phyloP scores from a whole-genome alignment of 169 alveolate genomes.

The Theileria parva region DNA sequence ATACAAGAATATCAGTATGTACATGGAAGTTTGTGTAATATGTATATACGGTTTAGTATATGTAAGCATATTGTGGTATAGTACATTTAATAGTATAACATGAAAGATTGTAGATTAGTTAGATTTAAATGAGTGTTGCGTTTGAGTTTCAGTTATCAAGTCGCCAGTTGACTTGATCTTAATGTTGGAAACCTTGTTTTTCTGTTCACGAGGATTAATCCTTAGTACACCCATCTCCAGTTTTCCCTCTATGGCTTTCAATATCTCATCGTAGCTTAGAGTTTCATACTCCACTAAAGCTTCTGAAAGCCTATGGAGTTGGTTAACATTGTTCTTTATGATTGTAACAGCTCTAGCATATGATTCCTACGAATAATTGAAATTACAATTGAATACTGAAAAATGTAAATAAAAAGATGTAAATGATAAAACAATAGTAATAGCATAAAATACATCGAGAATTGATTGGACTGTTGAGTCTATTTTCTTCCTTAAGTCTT shows the following conservation, averaged over 20 bases:
- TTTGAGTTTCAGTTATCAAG: conserved; percentile 44
- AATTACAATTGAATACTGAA: background rate
- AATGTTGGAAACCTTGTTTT: background rate
- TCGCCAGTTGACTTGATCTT: conserved; percentile 5
- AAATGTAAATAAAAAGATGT: background rate
- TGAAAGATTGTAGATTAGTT: background rate
- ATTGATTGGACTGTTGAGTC: conserved; percentile 75
- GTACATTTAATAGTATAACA: background rate
- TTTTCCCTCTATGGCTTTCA: conserved; percentile 72
- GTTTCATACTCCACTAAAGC: conserved; percentile 83
- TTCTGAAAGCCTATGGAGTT: conserved; percentile 79
- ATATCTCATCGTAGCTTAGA: conserved; percentile 74
- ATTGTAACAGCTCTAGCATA: conserved; percentile 82
- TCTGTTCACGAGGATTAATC: conserved; percentile 17
- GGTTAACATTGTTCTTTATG: conserved; percentile 75
- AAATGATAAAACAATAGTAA: background rate
- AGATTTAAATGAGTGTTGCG: conserved; percentile 49
- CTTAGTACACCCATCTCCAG: conserved; percentile 56
- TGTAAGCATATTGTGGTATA: background rate
- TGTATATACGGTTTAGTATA: no score
- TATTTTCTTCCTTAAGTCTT: conserved; percentile 80
- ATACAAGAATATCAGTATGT: background rate
- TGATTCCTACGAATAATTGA: conserved; percentile 65
- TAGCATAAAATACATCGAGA: conserved; percentile 28
- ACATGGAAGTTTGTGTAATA: no score